Conservation (phyloP, 2,329 filamentous ascomycete genomes). For the Trichoderma guizhouense region DNA sequence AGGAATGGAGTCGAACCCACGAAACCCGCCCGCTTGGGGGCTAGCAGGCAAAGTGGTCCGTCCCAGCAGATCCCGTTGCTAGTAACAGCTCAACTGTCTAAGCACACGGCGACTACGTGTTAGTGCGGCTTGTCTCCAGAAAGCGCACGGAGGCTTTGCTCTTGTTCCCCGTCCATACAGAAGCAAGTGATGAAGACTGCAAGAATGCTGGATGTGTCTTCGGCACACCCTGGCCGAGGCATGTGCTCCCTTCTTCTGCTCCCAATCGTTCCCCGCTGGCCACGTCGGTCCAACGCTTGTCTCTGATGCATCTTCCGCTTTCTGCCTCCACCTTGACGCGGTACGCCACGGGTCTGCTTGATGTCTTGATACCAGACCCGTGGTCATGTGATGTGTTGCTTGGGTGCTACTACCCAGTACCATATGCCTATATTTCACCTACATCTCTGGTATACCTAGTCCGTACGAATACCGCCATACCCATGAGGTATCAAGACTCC, state of each 20-base stretch:
- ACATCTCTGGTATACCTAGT: not conserved
- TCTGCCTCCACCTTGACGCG: constrained; percentile 1
- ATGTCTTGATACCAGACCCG: too few relatives aligned
- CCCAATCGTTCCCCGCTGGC: constrained; percentile 10
- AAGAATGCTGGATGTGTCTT: not conserved
- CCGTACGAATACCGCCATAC: not conserved
- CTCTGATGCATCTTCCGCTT: not conserved
- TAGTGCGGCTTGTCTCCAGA: constrained; percentile 9
- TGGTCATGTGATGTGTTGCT: not conserved
- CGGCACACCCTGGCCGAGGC: constrained; percentile 7
- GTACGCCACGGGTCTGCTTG: not conserved
- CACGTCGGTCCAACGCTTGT: constrained; percentile 13
- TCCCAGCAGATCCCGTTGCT: constrained; percentile 15
- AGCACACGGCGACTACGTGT: constrained; percentile 11
- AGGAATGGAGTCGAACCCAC: not conserved
- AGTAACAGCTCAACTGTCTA: constrained; percentile 1
- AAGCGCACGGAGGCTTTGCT: not conserved
- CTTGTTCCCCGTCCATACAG: not conserved
- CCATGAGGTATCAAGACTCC: not conserved
- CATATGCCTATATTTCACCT: not conserved
- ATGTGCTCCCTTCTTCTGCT: constrained; percentile 11
- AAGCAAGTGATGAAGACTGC: not conserved
- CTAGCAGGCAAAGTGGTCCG: constrained; percentile 11
- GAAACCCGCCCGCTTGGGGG: constrained; percentile 1
- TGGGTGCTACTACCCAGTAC: not conserved